These are phyloP conservation scores for Aspergillus calidoustus DNA, from an alignment of 2,329 filamentous ascomycete species.

Conservation along the genomic window DNA sequence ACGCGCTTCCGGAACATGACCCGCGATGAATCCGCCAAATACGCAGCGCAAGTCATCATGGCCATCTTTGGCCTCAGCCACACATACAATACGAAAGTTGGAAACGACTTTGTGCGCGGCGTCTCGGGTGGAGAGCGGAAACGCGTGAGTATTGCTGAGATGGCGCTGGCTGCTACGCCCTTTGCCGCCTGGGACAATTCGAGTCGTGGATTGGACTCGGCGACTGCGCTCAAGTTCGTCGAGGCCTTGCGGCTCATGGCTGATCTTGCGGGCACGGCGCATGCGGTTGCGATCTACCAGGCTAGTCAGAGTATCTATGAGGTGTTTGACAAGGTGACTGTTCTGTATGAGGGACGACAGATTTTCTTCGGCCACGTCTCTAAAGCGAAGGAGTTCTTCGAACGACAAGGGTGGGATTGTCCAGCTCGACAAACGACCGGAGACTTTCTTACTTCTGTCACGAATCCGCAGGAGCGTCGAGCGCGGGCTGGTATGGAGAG, in stretches of 20 bases:
- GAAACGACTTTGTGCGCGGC: conserved; percentile 60
- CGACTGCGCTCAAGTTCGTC: conserved; percentile 59
- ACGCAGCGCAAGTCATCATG: conserved; percentile 43
- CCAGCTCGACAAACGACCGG: conserved; percentile 68
- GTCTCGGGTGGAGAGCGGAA: conserved; percentile 65
- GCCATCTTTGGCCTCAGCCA: conserved; percentile 49
- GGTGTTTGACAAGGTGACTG: conserved; percentile 69
- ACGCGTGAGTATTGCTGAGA: conserved; percentile 64
- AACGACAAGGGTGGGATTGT: conserved; percentile 69
- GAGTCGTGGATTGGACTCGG: conserved; percentile 52
- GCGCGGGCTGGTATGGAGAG: conserved; percentile 62
- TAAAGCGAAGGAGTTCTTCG: conserved; percentile 67
- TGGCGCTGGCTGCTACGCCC: conserved; percentile 49
- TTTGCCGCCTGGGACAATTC: conserved; percentile 50
- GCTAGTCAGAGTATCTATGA: conserved; percentile 48
- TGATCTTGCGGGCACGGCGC: conserved; percentile 50
- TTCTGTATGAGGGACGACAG: conserved; percentile 73
- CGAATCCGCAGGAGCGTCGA: conserved; percentile 63
- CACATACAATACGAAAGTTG: conserved; percentile 53
- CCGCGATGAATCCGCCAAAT: neutral
- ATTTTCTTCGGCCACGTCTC: conserved; percentile 71
- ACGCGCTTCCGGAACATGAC: neutral
- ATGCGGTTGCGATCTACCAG: conserved; percentile 58
- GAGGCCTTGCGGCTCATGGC: conserved; percentile 52
- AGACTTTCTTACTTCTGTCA: conserved; percentile 71